Evolutionary conservation across 116 monocot genomes (phyloP).

Genomic region (Papilionanthe hybrid): DNA sequence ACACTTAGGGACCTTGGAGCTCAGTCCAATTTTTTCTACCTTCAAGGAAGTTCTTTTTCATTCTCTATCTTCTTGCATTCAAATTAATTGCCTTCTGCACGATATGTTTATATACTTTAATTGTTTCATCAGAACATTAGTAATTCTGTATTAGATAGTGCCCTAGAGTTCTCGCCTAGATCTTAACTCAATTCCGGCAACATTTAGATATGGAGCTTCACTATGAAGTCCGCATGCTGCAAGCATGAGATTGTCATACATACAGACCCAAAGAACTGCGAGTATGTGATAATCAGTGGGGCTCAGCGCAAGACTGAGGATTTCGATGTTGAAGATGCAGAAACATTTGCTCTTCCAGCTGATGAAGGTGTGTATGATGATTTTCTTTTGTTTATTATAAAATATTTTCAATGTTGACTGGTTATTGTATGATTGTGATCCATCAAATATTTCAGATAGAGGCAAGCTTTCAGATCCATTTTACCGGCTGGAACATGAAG

Average conservation of each 20-base stretch:
- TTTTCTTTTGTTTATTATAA: neutral
- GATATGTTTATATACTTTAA: neutral
- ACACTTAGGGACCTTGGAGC: neutral
- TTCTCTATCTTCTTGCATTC: neutral
- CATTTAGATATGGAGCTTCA: constrained; percentile 92
- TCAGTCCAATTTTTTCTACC: neutral
- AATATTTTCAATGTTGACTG: neutral
- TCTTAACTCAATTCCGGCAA: neutral
- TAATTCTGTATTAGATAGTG: too few relatives aligned
- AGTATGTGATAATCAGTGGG: constrained; percentile 89
- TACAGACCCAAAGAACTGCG: constrained; percentile 93
- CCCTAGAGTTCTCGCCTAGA: neutral
- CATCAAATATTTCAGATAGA: constrained; percentile 41
- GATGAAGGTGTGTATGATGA: constrained; percentile 61
- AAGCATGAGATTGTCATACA: constrained; percentile 86
- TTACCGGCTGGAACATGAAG: constrained; percentile 91
- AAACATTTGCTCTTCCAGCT: constrained; percentile 84
- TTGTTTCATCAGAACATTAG: neutral
- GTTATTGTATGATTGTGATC: neutral
- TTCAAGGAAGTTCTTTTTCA: neutral
- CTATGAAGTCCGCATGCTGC: constrained; percentile 97
- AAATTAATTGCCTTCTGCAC: neutral
- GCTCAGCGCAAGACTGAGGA: constrained; percentile 85
- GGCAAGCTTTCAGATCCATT: constrained; percentile 92
- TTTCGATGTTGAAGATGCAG: constrained; percentile 92